Percentiles rank a stretch among this genome's conserved stretches.
Conservation (phyloP, 768 basidiomycete species). For the Phaeotremella skinneri region DNA sequence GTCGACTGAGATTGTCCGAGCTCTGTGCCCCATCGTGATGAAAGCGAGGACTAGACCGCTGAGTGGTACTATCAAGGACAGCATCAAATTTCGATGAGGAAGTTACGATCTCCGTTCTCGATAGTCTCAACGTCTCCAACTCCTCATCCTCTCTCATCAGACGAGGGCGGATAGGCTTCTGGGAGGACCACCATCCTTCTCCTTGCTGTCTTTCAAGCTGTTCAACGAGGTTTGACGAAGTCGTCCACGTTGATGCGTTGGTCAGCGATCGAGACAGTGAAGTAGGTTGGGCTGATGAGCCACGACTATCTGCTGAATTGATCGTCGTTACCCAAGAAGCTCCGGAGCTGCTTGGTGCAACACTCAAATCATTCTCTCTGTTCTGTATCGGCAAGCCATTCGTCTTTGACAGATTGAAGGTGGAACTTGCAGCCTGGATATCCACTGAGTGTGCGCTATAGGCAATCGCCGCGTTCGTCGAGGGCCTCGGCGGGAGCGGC, state of each 20-base stretch:
- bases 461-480: neutral
- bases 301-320: neutral
- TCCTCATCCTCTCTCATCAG: slow-evolving; percentile 2
- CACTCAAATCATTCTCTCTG: neutral
- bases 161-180: too few relatives aligned
- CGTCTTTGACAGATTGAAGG: too few relatives aligned
- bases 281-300: neutral
- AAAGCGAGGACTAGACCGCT: neutral
- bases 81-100: too few relatives aligned
- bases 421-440: too few relatives aligned
- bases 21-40: too few relatives aligned
- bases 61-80: too few relatives aligned
- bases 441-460: neutral
- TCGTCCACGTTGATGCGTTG: neutral
- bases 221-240: slow-evolving; percentile 24
- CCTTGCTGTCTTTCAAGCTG: slow-evolving; percentile 29
- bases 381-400: too few relatives aligned
- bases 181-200: slow-evolving; percentile 38
- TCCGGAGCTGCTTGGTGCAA: neutral
- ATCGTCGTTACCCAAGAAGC: neutral
- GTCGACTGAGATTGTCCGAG: too few relatives aligned
- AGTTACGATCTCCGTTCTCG: too few relatives aligned
- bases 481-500: neutral
- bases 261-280: neutral
- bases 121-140: slow-evolving; percentile 11